These are phyloP conservation scores for Suillus paluster DNA, from an alignment of 768 basidiomycete species.

Conservation along the genomic window DNA sequence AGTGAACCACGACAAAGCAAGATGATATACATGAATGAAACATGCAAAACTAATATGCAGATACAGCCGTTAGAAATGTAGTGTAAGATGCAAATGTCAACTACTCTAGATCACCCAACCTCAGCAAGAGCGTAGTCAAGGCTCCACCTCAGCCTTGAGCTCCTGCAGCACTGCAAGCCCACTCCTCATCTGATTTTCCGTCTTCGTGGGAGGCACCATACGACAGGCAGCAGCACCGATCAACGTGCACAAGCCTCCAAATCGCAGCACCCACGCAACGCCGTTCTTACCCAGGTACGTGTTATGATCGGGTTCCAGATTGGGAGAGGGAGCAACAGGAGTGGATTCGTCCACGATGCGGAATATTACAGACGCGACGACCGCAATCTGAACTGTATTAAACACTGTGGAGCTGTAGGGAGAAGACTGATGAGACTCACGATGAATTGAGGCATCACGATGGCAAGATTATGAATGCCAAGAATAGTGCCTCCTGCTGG, in stretches of 20 bases:
- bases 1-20: background rate
- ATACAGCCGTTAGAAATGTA: background rate
- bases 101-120: background rate
- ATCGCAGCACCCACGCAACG: constrained; percentile 92
- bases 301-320: constrained; percentile 46
- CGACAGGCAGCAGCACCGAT: constrained; percentile 79
- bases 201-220: constrained; percentile 85
- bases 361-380: constrained; percentile 90
- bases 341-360: constrained; percentile 65
- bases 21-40: background rate
- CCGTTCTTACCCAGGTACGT: constrained; percentile 85
- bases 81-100: background rate
- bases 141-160: constrained; percentile 62
- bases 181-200: constrained; percentile 88
- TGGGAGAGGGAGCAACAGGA: constrained; percentile 26
- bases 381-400: constrained; percentile 61
- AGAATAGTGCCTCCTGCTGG: constrained; percentile 89
- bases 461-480: constrained; percentile 94
- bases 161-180: constrained; percentile 80
- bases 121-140: constrained; percentile 33
- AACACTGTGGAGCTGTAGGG: background rate
- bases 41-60: constrained; percentile 7
- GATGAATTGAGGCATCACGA: constrained; percentile 93
- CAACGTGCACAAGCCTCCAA: constrained; percentile 87
- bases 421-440: constrained; percentile 51